phyloP scores from a whole-genome alignment of 1,139 yeast genomes.

The Nakaseomyces kungkrabaensis region DNA sequence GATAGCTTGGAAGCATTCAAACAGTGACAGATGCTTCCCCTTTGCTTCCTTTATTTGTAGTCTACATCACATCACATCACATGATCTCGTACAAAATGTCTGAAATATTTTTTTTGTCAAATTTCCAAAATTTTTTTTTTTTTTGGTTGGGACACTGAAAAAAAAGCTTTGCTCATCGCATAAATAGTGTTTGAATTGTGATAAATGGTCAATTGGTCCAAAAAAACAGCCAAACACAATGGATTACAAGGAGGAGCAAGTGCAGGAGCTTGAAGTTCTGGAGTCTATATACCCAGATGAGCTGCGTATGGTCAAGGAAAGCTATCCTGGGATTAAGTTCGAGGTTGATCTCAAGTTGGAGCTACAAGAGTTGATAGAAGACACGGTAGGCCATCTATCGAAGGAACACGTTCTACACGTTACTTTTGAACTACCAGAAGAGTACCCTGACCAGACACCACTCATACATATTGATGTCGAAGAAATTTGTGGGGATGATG shows the following conservation, averaged over 20 bases:
- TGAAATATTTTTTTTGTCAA: too few relatives aligned
- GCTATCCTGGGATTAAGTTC: slow-evolving; percentile 26
- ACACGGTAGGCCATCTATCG: slow-evolving; percentile 34
- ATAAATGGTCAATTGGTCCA: not conserved
- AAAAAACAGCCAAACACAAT: slow-evolving; percentile 29
- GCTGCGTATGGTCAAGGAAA: slow-evolving; percentile 31
- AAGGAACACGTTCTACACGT: slow-evolving; percentile 19
- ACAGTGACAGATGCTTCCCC: too few relatives aligned
- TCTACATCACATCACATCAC: too few relatives aligned
- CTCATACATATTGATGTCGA: slow-evolving; percentile 14
- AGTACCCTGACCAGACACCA: slow-evolving; percentile 28
- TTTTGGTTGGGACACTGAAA: too few relatives aligned
- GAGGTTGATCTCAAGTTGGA: slow-evolving; percentile 29
- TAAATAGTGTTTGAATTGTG: too few relatives aligned
- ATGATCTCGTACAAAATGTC: too few relatives aligned
- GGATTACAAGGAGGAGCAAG: slow-evolving; percentile 69
- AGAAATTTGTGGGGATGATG: slow-evolving; percentile 15
- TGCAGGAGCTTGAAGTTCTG: slow-evolving; percentile 71
- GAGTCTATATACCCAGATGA: slow-evolving; percentile 93
- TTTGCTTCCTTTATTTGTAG: too few relatives aligned
- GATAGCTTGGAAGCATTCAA: too few relatives aligned
- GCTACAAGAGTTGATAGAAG: slow-evolving; percentile 35
- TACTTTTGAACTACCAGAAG: slow-evolving; percentile 22
- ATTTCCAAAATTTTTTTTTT: too few relatives aligned
- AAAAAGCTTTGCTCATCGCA: too few relatives aligned